A percentile compares a stretch with the other conserved stretches of the same genome.
Evolutionary conservation across 2,329 filamentous ascomycete genomes (phyloP).

Genomic region (Torrubiella hemipterigena): DNA sequence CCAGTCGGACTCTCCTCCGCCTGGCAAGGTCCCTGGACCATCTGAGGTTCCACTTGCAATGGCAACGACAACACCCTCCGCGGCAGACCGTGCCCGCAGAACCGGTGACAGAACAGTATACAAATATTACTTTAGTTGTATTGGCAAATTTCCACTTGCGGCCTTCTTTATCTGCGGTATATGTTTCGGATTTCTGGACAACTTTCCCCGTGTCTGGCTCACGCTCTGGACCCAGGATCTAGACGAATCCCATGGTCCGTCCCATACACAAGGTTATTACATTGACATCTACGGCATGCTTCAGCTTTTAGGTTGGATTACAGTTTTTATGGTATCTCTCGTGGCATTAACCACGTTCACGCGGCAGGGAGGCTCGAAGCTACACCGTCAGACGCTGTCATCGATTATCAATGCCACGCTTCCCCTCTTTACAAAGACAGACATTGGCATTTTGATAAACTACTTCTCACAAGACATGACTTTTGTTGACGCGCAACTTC

Average conservation of each 20-base stretch:
- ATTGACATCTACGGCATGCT: slow-evolving; percentile 11
- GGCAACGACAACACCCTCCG: not conserved
- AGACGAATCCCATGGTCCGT: slow-evolving; percentile 5
- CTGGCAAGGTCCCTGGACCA: not conserved
- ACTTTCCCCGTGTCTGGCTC: slow-evolving; percentile 17
- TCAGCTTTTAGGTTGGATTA: slow-evolving; percentile 3
- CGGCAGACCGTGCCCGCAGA: slow-evolving; percentile 8
- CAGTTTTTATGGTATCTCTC: slow-evolving; percentile 8
- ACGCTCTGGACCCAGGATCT: slow-evolving; percentile 17
- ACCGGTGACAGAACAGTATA: slow-evolving; percentile 12
- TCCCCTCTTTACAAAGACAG: slow-evolving; percentile 19
- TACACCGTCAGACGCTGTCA: slow-evolving; percentile 12
- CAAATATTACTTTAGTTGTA: slow-evolving; percentile 11
- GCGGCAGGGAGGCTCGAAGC: slow-evolving; percentile 9
- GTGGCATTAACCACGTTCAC: slow-evolving; percentile 10
- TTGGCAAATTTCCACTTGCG: slow-evolving; percentile 2
- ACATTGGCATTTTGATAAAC: slow-evolving; percentile 20
- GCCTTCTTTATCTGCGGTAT: slow-evolving; percentile 4
- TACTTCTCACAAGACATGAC: slow-evolving; percentile 24
- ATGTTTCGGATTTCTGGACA: slow-evolving; percentile 9
- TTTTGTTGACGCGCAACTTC: slow-evolving; percentile 18
- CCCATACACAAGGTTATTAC: slow-evolving; percentile 6
- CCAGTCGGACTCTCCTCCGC: not conserved
- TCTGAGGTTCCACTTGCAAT: not conserved
- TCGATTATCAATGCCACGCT: slow-evolving; percentile 17